Evolutionary conservation across 257 asterid genomes (phyloP), one percentile per base, ranked within the genome.

Genomic region (Perilla frutescens): DNA sequence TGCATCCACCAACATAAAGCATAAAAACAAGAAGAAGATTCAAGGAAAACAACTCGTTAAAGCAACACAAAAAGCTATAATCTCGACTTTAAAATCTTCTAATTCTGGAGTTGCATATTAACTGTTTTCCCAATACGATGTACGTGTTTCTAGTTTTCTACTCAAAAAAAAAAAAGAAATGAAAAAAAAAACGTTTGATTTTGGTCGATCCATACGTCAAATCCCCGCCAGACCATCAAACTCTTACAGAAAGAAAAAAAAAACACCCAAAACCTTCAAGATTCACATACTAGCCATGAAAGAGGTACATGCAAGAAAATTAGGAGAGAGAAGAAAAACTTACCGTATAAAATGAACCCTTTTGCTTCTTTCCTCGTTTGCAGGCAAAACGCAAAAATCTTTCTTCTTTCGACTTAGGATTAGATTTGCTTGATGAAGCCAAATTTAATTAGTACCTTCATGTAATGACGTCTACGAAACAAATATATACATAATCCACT

Each of bases 1-100:
- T 76, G 81, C 47, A 59, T 62, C 72, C 72, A 76, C 80, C 59
- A 69, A 60, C 57, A 41, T 41, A 76, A 69, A 61, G 51, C 49
- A 51, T 5, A 29, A 20, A 10, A 39, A 26, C 15, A 32, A 36
- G 68, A 56, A 20, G 68, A 70, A 55, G 57, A 15, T 70, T 61
- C 71, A 71, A 45, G 51, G 63, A 68, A 75, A 48, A 56, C 8
- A 47, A 48, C 40, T 56, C 44, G 15, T 12, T 56, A 56, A 73
- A 53, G 66, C 34, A 41, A 41, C 4, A 44, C n/a, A 26, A 68
- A 67, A 76, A 53, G 26, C 13, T 11, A 34, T 44, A 45, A 77
- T 62, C 62, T n/a, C 5, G 45, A 47, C 62, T 63, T 73, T 72
- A 10, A 4, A 32, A 29, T 29, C 39, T 60, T 51, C 44, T 62